Evolutionary conservation across 495 filamentous ascomycete species (phyloP).

Genomic region (Hapsidospora chrysogenum): DNA sequence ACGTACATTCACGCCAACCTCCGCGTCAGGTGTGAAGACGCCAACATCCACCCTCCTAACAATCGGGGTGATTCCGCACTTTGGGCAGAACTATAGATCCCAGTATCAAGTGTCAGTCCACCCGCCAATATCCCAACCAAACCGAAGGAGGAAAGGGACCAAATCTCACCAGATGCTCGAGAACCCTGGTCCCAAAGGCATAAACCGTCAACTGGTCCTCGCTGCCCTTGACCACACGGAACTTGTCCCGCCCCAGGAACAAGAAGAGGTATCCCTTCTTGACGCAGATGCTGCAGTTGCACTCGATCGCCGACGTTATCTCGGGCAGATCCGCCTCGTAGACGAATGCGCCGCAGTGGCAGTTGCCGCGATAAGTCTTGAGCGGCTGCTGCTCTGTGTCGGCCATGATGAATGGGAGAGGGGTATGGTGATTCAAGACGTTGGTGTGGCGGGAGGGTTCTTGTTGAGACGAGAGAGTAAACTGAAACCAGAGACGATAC

Average conservation of each 20-base stretch:
- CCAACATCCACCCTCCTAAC: background rate
- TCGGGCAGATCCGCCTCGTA: slow-evolving; percentile 28
- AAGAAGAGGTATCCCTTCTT: slow-evolving; percentile 26
- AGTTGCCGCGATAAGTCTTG: slow-evolving; percentile 38
- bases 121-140: no score
- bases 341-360: slow-evolving; percentile 34
- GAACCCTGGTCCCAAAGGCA: slow-evolving; percentile 12
- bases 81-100: slow-evolving; percentile 21
- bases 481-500: no score
- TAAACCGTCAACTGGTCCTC: slow-evolving; percentile 18
- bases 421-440: no score
- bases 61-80: slow-evolving; percentile 20
- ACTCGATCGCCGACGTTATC: slow-evolving; percentile 17
- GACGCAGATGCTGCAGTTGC: slow-evolving; percentile 37
- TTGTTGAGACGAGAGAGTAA: no score
- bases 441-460: no score
- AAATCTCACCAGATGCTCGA: slow-evolving; percentile 19
- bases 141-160: no score
- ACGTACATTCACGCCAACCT: slow-evolving; percentile 11
- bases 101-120: slow-evolving; percentile 3
- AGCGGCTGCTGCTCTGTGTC: no score
- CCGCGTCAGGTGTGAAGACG: background rate
- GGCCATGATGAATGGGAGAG: no score
- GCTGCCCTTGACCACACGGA: slow-evolving; percentile 24
- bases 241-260: slow-evolving; percentile 9